phyloP scores from a whole-genome alignment of 1,139 yeast genomes.

The Yamadazyma pseudoaaseri region DNA sequence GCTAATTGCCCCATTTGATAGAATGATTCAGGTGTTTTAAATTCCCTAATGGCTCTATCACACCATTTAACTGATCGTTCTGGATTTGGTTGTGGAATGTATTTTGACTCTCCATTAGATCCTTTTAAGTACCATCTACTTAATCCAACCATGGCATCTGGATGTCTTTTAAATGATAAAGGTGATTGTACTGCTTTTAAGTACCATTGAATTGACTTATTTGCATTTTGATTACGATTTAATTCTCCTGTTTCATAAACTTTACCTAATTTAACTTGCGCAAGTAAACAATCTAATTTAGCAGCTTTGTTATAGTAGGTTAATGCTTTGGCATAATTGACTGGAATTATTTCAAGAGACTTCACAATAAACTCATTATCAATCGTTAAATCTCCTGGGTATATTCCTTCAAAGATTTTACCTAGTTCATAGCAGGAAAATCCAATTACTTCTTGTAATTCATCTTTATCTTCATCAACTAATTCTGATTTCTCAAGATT shows the following conservation, averaged over 20 bases:
- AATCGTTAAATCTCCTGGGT: conserved; percentile 42
- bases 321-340: conserved; percentile 60
- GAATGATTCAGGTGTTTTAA: conserved; percentile 75
- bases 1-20: conserved; percentile 80
- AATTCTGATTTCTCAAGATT: conserved; percentile 36
- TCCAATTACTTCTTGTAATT: conserved; percentile 43
- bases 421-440: conserved; percentile 58
- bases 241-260: conserved; percentile 85
- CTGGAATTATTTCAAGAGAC: conserved; percentile 40
- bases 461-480: conserved; percentile 41
- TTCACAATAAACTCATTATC: conserved; percentile 37
- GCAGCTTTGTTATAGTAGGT: conserved; percentile 77
- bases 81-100: conserved; percentile 65
- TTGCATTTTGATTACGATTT: conserved; percentile 63
- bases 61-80: conserved; percentile 89
- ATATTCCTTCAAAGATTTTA: conserved; percentile 65
- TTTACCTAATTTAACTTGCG: conserved; percentile 84
- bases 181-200: conserved; percentile 68
- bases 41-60: conserved; percentile 73
- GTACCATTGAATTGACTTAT: conserved; percentile 87
- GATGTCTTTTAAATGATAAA: conserved; percentile 58
- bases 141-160: conserved; percentile 86
- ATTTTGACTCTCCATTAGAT: conserved; percentile 51
- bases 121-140: conserved; percentile 94
- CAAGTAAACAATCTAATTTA: conserved; percentile 68